These are phyloP conservation scores for Echeveria elegans DNA, from an alignment of 164 flowering plant genomes.

Conservation along the genomic window DNA sequence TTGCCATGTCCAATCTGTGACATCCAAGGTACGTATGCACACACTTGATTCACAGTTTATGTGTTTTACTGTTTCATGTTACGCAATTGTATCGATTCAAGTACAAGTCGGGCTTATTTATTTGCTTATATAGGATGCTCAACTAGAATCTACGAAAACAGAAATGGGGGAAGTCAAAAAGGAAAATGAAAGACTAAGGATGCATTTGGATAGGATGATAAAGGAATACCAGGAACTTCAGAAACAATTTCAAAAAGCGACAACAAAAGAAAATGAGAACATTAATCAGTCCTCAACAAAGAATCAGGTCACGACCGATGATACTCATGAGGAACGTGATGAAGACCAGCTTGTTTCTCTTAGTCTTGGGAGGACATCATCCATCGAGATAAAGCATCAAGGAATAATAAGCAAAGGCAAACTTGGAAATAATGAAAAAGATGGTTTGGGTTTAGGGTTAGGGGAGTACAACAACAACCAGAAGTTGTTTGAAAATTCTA, in stretches of 20 bases:
- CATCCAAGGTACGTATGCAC: not conserved
- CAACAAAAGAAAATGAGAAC: conserved; percentile 16
- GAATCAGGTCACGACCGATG: not conserved
- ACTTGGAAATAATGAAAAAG: not conserved
- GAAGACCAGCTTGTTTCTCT: conserved; percentile 66
- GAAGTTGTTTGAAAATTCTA: not conserved
- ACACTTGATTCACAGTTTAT: too few relatives aligned
- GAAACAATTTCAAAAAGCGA: conserved; percentile 28
- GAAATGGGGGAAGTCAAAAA: conserved; percentile 62
- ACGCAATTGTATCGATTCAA: not conserved
- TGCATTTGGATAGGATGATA: conserved; percentile 31
- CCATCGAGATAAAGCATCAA: not conserved
- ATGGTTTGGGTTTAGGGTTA: not conserved
- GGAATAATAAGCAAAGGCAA: not conserved
- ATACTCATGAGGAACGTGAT: conserved; percentile 12
- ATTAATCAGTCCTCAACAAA: not conserved
- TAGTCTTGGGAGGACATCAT: conserved; percentile 35
- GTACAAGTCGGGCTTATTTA: not conserved
- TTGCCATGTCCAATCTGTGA: not conserved
- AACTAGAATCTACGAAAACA: conserved; percentile 47
- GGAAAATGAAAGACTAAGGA: conserved; percentile 65
- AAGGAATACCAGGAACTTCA: conserved; percentile 59
- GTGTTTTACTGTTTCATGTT: not conserved
- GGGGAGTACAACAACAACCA: not conserved
- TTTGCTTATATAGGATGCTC: conserved; percentile 23